These are phyloP conservation scores for Erucastrum elatum DNA, from an alignment of 345 rosid genomes.

Conservation along the genomic window DNA sequence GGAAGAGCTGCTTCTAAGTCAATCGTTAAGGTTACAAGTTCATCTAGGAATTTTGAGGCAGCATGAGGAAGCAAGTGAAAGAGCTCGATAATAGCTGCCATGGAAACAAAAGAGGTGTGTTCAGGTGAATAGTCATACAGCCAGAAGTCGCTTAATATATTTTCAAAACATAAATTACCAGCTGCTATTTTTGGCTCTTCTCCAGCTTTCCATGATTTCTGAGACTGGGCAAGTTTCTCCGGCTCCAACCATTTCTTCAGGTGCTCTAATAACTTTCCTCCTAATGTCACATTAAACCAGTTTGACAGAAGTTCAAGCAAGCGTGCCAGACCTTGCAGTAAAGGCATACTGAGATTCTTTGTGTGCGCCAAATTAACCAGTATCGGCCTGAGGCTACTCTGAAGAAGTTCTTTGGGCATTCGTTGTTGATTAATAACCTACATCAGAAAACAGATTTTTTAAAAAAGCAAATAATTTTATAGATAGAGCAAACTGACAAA, in stretches of 20 bases:
- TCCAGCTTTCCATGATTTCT: conserved; percentile 96
- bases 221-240: conserved; percentile 90
- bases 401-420: conserved; percentile 99
- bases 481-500: neutral
- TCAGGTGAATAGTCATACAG: conserved; percentile 5
- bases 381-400: conserved; percentile 98
- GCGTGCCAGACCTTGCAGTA: conserved; percentile 96
- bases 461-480: neutral
- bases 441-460: conserved; percentile 7
- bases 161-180: conserved; percentile 47
- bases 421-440: conserved; percentile 96
- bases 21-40: conserved; percentile 87
- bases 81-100: conserved; percentile 96
- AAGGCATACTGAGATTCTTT: conserved; percentile 98
- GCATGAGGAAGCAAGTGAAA: conserved; percentile 97
- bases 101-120: conserved; percentile 28
- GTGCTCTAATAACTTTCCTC: conserved; percentile 96
- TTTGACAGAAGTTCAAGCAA: conserved; percentile 92
- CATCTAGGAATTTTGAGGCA: conserved; percentile 94
- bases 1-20: conserved; percentile 95
- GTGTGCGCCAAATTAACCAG: conserved; percentile 95
- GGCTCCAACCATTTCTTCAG: conserved; percentile 99
- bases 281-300: conserved; percentile 98
- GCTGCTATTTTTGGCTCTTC: conserved; percentile 99
- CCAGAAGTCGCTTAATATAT: neutral